phyloP scores from a whole-genome alignment of 768 basidiomycete species.

The Tephrocybe sp. region DNA sequence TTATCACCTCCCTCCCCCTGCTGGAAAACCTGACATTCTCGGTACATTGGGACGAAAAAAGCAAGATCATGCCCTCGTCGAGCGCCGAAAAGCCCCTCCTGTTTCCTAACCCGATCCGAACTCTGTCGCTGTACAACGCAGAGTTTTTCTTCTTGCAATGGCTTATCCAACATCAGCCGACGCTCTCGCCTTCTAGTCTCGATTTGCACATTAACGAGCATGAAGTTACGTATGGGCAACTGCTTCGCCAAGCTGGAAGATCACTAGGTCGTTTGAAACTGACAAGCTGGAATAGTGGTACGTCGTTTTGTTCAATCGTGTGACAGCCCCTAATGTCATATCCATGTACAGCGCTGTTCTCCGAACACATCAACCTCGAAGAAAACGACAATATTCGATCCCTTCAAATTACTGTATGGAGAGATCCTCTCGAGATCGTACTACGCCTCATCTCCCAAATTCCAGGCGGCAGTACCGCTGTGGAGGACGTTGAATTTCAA shows the following conservation, averaged over 20 bases:
- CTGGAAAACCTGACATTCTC: not conserved
- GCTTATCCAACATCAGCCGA: conserved; percentile 2
- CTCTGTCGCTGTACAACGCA: not conserved
- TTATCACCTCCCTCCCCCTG: conserved; percentile 3
- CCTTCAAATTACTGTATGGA: not conserved
- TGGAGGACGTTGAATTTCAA: conserved; percentile 4
- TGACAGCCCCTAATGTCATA: not conserved
- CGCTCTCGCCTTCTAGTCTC: not conserved
- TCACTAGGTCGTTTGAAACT: not conserved
- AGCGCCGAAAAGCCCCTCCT: not conserved
- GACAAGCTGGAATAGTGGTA: not conserved
- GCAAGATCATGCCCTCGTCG: not conserved
- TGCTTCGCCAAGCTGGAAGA: not conserved
- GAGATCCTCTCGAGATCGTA: not conserved
- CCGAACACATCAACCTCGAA: not conserved
- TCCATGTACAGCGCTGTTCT: not conserved
- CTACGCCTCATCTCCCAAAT: conserved; percentile 2
- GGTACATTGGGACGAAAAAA: not conserved
- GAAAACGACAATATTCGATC: not conserved
- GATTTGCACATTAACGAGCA: not conserved
- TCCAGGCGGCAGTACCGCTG: not conserved
- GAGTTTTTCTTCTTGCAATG: not conserved
- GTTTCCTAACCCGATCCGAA: not conserved
- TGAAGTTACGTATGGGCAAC: not conserved
- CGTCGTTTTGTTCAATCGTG: not conserved